Percentiles rank a stretch among this genome's conserved stretches.
These are phyloP conservation scores for Gliomastix tumulicola DNA, from an alignment of 2,329 filamentous ascomycete genomes.

Conservation along the genomic window DNA sequence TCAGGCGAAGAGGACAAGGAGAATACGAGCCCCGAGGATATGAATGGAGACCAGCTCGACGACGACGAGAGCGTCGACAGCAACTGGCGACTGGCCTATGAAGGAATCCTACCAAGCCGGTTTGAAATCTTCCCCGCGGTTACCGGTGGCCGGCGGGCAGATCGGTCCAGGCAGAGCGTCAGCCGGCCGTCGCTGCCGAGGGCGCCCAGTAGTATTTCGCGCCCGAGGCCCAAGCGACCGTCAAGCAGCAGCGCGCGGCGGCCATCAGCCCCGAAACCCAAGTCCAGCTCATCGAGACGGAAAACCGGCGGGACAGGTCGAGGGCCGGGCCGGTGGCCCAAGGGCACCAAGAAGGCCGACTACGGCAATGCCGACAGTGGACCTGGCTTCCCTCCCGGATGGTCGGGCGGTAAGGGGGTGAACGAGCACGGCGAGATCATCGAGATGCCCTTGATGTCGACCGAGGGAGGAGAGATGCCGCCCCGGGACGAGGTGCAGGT, in stretches of 20 bases:
- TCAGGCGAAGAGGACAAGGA: slow-evolving; percentile 22
- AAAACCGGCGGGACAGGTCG: slow-evolving; percentile 57
- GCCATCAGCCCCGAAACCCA: slow-evolving; percentile 28
- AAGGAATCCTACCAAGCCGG: slow-evolving; percentile 57
- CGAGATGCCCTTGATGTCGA: neutral
- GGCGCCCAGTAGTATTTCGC: slow-evolving; percentile 13
- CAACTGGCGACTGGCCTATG: slow-evolving; percentile 40
- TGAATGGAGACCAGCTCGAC: slow-evolving; percentile 1
- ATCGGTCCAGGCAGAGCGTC: slow-evolving; percentile 34
- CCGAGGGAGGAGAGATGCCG: slow-evolving; percentile 4
- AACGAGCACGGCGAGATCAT: slow-evolving; percentile 10
- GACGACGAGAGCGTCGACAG: slow-evolving; percentile 13
- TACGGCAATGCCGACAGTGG: slow-evolving; percentile 61
- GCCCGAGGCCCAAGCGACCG: slow-evolving; percentile 11
- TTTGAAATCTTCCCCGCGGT: slow-evolving; percentile 75
- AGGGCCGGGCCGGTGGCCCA: slow-evolving; percentile 59
- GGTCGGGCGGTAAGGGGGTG: slow-evolving; percentile 18
- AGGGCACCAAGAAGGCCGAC: slow-evolving; percentile 61
- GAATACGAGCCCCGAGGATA: slow-evolving; percentile 9
- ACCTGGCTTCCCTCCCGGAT: slow-evolving; percentile 54
- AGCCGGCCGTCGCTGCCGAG: slow-evolving; percentile 23
- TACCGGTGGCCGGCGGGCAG: slow-evolving; percentile 37
- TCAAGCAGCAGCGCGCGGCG: slow-evolving; percentile 14
- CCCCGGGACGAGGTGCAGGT: slow-evolving; percentile 24
- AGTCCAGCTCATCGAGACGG: slow-evolving; percentile 33